Evolutionary conservation across 345 rosid genomes (phyloP), one percentile per base, ranked within the genome.

Genomic region (Aurinia saxatilis): DNA sequence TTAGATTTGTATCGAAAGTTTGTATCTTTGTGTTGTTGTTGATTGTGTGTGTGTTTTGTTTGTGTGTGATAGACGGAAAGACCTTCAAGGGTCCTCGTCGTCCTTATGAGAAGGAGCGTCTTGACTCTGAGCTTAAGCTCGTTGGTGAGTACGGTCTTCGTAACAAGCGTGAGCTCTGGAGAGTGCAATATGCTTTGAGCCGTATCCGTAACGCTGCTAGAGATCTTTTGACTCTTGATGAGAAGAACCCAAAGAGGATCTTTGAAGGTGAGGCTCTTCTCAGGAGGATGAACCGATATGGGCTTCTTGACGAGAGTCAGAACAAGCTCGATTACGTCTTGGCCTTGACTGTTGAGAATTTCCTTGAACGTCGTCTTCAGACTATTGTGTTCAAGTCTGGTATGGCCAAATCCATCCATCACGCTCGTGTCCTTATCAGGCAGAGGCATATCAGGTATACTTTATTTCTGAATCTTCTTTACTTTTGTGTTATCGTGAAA

Each of bases 251-350:
- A 0, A 73, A 66, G 3, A 74, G 84, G 21, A 84, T 84, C 48
- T 84, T 84, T 27, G 84, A 81, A 73, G 90, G 84, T 53, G 86
- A 84, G 39, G 86, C 90, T 1, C 80, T 81, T 10, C 75, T 84
- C 0, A 57, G 86, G 8, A 75, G 84, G 65, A 83, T 84, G 86
- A 79, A 81, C 73, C 73, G 82, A 17, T 84, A 73, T 71, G 84
- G 86, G 0, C 80, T 84, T 9, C 62, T 84, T 40, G 90, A 84
- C 7, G 89, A 84, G 84, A 76, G 82, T 54, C 85, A 84, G 78
- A 84, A 84, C 84, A 84, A 82, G 72, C 91, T 84, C 6, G 91
- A 84, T 75, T 84, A 84, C 53, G 85, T 84, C 54, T 58, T 84
- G 78, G 87, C 91, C 0, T 41, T 82, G 68, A 84, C 91, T 10